Conservation (phyloP, 2,329 filamentous ascomycete species). For the Trichoderma sp. region DNA sequence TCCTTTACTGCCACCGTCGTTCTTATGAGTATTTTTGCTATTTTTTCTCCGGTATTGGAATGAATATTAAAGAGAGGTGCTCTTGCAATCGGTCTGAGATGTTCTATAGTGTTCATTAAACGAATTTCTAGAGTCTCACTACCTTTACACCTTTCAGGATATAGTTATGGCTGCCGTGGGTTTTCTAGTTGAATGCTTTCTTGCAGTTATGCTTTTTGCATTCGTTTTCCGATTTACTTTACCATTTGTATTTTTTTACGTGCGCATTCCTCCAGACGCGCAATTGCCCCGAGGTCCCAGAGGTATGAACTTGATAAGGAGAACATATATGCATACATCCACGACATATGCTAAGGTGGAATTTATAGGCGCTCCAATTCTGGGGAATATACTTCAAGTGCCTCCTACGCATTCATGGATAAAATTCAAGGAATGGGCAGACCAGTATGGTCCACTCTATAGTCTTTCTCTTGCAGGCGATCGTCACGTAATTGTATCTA, state of each 20-base stretch:
- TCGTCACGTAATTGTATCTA: conserved; percentile 45
- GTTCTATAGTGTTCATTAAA: neutral
- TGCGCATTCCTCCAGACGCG: neutral
- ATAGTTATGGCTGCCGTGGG: neutral
- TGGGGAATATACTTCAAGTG: neutral
- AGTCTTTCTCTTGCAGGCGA: conserved; percentile 40
- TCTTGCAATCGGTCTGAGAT: neutral
- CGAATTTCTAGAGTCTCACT: neutral
- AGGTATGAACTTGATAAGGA: neutral
- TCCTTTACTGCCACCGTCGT: neutral
- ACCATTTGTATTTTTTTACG: no score
- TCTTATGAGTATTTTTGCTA: neutral
- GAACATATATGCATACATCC: neutral
- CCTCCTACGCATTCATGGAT: conserved; percentile 36
- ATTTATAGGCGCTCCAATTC: neutral
- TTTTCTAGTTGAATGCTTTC: neutral
- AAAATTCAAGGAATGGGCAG: conserved; percentile 49
- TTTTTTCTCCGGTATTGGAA: neutral
- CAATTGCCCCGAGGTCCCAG: neutral
- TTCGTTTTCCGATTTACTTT: neutral
- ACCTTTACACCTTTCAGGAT: neutral
- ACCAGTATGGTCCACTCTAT: conserved; percentile 43
- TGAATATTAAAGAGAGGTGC: neutral
- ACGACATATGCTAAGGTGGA: neutral
- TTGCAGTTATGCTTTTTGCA: neutral